Base-by-base conservation (phyloP, 1,284 basidiomycete species). In the Malassezia equina region DNA sequence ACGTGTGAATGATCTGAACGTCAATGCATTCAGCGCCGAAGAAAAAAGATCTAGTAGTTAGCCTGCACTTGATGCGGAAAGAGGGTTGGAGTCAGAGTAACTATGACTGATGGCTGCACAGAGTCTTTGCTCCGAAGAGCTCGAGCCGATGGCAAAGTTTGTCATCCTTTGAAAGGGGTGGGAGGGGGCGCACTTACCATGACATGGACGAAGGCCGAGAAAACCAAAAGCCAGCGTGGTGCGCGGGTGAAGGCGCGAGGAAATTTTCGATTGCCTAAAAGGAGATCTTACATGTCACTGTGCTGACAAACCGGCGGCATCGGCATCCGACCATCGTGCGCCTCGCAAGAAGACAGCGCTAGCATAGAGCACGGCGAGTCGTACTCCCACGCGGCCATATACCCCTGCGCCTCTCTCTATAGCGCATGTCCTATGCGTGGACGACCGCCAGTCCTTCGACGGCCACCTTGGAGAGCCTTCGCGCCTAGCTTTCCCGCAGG, bases 21-120 rank as follows among this genome's bases (percentile, higher is more conserved):
- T n/a, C 15, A 33, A 33, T 15, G 15, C 7, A 33, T 4, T n/a
- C 13, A 3, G 19, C 3, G 19, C 8, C 7, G 8, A 34, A 19
- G 17, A 4, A 34, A 2, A 2, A 21, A 2, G 11, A 19, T 39
- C 36, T 39, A 39, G 3, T 39, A 19, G 36, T 39, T 39, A 39
- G 36, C 19, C 36, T 39, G 36, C 21, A 19, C 36, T 19, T 7
- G 21, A 32, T 13, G n/a, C 29, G 28, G 29, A 19, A 33, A 28
- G 24, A 29, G 36, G 24, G 41, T 17, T 17, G 24, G 28, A 17
- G 44, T 57, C 55, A 57, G 55, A 57, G 55, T 57, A 57, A 57
- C 55, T 57, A 57, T 57, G 55, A 57, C 55, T 52, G 36, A 40
- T 51, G 55, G 55, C 55, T 57, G 55, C 55, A 57, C 55, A 57